These are phyloP conservation scores for Lachnellula occidentalis DNA, from an alignment of 2,329 filamentous ascomycete genomes.

Conservation along the genomic window DNA sequence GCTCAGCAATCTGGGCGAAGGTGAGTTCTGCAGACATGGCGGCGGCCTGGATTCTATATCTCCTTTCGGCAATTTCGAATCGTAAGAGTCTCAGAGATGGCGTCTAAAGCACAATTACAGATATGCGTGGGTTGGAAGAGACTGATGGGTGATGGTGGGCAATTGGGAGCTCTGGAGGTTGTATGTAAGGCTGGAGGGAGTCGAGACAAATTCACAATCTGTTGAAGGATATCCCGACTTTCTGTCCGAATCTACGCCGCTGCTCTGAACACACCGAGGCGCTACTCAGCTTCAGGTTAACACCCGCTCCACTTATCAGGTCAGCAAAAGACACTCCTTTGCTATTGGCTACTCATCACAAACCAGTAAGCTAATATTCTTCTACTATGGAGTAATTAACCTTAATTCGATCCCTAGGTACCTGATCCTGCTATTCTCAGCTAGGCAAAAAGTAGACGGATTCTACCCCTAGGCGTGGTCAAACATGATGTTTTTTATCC, in stretches of 20 bases:
- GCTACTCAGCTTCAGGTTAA: background rate
- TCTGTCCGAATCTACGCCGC: background rate
- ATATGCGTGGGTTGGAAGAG: background rate
- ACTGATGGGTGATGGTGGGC: background rate
- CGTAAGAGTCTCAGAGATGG: background rate
- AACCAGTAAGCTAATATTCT: too few species aligned
- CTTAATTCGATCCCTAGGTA: too few species aligned
- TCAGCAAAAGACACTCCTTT: background rate
- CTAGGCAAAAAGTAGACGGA: too few species aligned
- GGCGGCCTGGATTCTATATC: conserved; percentile 2
- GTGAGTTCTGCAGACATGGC: conserved; percentile 59
- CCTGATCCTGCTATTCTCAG: too few species aligned
- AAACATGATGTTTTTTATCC: too few species aligned
- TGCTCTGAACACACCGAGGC: background rate
- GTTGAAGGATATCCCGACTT: background rate
- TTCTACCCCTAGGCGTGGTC: too few species aligned
- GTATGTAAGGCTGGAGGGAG: background rate
- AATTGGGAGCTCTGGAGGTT: background rate
- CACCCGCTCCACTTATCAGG: background rate
- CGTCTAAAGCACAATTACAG: background rate
- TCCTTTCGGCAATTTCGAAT: background rate
- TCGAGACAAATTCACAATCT: conserved; percentile 2
- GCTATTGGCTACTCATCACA: background rate
- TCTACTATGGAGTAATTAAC: too few species aligned
- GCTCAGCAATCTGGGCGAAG: conserved; percentile 74